Percentiles rank a stretch among this genome's conserved stretches.
These are phyloP conservation scores for Xylaria bambusicola DNA, from an alignment of 495 filamentous ascomycete species.

Conservation along the genomic window DNA sequence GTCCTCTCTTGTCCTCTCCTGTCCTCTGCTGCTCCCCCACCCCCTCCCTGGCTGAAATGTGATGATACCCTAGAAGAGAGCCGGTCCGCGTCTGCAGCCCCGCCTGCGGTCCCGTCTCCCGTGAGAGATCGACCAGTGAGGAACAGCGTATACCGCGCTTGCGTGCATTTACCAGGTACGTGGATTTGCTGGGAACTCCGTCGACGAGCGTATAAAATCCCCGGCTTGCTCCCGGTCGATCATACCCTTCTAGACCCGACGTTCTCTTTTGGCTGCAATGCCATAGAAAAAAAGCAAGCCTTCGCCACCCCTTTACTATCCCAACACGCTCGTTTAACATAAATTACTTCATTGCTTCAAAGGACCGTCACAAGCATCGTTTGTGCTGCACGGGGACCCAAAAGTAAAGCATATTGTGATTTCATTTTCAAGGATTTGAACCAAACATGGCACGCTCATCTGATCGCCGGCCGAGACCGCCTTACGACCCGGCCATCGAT, in stretches of 20 bases:
- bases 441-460: constrained; percentile 29
- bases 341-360: not conserved
- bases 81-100: constrained; percentile 18
- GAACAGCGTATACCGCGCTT: constrained; percentile 13
- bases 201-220: constrained; percentile 9
- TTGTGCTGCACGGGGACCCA: not conserved
- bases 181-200: constrained; percentile 5
- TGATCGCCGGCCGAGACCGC: constrained; percentile 34
- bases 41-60: constrained; percentile 7
- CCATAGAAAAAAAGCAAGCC: too few species aligned
- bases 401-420: not conserved
- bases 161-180: constrained; percentile 13
- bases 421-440: not conserved
- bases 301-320: not conserved
- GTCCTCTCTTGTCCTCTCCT: too few species aligned
- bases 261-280: not conserved
- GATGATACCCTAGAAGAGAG: constrained; percentile 11
- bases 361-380: not conserved
- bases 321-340: not conserved
- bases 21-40: too few species aligned
- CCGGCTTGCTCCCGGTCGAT: constrained; percentile 7
- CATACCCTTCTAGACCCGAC: not conserved
- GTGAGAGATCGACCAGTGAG: constrained; percentile 12
- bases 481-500: constrained; percentile 34
- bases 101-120: constrained; percentile 7